Evolutionary conservation across 331 rosid genomes (phyloP).

Genomic region (Telfairia occidentalis): DNA sequence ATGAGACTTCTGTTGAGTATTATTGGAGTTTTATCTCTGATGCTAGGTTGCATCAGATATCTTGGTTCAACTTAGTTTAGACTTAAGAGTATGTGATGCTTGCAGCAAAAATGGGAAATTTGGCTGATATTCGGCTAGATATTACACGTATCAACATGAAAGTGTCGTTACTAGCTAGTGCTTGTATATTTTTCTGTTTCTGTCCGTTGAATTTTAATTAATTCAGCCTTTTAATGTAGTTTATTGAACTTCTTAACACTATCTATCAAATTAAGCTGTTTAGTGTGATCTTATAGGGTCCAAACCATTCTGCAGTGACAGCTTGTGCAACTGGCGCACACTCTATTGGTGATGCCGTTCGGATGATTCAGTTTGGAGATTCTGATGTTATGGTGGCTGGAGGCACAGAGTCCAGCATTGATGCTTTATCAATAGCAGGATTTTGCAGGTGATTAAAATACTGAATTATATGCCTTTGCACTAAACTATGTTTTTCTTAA

Average conservation of each 20-base stretch:
- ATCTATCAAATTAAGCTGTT: neutral
- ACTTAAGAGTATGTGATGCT: neutral
- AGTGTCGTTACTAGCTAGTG: neutral
- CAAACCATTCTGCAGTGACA: conserved; percentile 89
- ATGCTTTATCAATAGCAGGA: conserved; percentile 84
- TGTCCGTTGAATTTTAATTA: neutral
- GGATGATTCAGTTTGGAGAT: conserved; percentile 97
- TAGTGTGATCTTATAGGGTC: conserved; percentile 43
- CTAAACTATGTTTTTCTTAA: neutral
- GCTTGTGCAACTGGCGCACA: conserved; percentile 96
- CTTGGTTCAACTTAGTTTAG: neutral
- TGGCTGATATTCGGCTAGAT: neutral
- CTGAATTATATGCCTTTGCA: neutral
- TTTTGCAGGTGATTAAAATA: conserved; percentile 52
- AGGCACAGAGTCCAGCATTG: conserved; percentile 94
- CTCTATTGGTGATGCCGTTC: conserved; percentile 85
- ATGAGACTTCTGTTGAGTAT: neutral
- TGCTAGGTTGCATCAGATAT: neutral
- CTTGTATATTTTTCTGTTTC: neutral
- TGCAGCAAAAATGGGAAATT: neutral
- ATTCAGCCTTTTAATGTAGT: neutral
- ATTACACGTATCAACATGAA: neutral
- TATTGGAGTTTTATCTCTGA: neutral
- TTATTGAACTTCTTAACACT: neutral
- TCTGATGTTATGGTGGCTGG: conserved; percentile 96